These are phyloP conservation scores for Tylopilus sp. DNA, from an alignment of 768 basidiomycete species.

Conservation along the genomic window DNA sequence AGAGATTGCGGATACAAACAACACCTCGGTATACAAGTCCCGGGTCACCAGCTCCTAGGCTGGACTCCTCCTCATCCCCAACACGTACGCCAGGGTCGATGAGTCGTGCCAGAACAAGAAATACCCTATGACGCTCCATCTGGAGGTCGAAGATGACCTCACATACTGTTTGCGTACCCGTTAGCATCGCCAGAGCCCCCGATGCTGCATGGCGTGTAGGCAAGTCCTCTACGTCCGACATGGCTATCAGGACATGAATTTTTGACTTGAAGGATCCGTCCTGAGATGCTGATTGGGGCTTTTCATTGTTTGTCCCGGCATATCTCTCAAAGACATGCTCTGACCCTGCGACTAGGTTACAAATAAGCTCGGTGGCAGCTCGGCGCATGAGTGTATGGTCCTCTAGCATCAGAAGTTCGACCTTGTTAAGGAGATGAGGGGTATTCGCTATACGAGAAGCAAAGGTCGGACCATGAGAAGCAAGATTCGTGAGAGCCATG, in stretches of 20 bases:
- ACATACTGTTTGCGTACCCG: constrained; percentile 59
- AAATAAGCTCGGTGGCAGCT: constrained; percentile 87
- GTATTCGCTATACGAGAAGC: constrained; percentile 64
- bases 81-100: constrained; percentile 53
- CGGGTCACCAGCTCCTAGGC: constrained; percentile 34
- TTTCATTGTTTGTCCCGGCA: constrained; percentile 39
- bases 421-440: constrained; percentile 57
- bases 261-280: constrained; percentile 45
- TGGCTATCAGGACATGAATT: constrained; percentile 77
- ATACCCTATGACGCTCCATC: constrained; percentile 56
- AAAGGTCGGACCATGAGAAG: constrained; percentile 67
- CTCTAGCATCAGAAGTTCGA: constrained; percentile 75
- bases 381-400: constrained; percentile 80
- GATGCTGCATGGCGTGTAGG: constrained; percentile 87
- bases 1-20: constrained; percentile 68
- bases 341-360: constrained; percentile 82
- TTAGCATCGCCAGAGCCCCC: constrained; percentile 83
- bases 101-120: constrained; percentile 64
- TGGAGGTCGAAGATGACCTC: constrained; percentile 60
- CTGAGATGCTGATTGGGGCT: constrained; percentile 42
- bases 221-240: constrained; percentile 83
- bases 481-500: constrained; percentile 95
- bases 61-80: constrained; percentile 35
- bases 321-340: constrained; percentile 76
- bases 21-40: constrained; percentile 78